Evolutionary conservation across 2,329 filamentous ascomycete species (phyloP), one percentile per base, ranked within the genome.

Genomic region (Paraconiothyrium brasiliense): DNA sequence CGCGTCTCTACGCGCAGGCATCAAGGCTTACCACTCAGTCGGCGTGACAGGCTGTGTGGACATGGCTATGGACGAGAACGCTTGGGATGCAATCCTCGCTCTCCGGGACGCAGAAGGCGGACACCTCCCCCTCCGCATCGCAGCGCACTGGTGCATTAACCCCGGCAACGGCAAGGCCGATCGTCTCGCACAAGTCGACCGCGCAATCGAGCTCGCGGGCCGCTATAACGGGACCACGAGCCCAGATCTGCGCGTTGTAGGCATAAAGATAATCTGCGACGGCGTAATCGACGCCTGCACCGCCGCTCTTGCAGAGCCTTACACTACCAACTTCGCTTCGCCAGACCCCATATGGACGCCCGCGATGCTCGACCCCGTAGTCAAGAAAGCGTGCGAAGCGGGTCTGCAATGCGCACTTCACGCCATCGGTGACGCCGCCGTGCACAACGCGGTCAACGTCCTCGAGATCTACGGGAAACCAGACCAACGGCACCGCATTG

Each of bases 261-360:
- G 88, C 4, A 84, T 90, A 73, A 90, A 90, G 70, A 74, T 90
- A 24, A 88, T 90, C 43, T 86, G 85, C 67, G 88, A 90, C 61
- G 88, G 88, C 11, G 86, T 89, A 39, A 82, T 90, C 41, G 88
- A 90, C 64, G 86, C 85, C 0, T 90, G 88, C 73, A 90, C 88
- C 1, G 88, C 88, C 0, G 86, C 84, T 0, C 75, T 90, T 1
- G 79, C 80, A 1, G 83, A 89, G 69, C 87, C 88, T 0, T 90
- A 90, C 68, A 79, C 83, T 2, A 70, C 69, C 7, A 84, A 83
- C 63, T 82, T 79, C 1, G 71, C 78, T 6, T 77, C 80, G 11
- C 77, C 82, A 24, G 82, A 84, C 1, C 80, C 86, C 0, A 80
- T 89, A 54, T 90, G 88, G 88, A 78, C 81, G 0, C 75, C 78